Conservation (phyloP, 495 filamentous ascomycete species). For the Lasiosphaeria miniovina region DNA sequence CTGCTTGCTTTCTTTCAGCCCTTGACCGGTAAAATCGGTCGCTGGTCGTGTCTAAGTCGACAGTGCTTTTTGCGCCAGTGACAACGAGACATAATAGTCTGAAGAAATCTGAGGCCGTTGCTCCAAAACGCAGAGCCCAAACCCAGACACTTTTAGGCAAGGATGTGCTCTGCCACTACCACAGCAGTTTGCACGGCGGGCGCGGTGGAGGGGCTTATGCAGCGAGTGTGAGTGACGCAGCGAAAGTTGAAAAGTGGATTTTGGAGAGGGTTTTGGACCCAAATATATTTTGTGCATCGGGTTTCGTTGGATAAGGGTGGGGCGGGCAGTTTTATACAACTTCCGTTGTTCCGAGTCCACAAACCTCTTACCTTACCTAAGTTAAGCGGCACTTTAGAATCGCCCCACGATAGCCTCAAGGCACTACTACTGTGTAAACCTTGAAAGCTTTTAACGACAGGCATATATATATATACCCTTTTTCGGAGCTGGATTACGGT, state of each 20-base stretch:
- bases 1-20: conserved; percentile 9
- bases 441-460: no score
- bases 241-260: conserved; percentile 11
- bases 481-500: no score
- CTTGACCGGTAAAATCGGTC: conserved; percentile 6
- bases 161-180: conserved; percentile 1
- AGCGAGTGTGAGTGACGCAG: background rate
- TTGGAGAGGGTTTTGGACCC: conserved; percentile 12
- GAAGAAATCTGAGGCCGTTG: background rate
- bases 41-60: conserved; percentile 13
- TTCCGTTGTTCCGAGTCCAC: no score
- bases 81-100: conserved; percentile 21
- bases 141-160: background rate
- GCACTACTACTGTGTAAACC: no score
- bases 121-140: background rate
- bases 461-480: no score
- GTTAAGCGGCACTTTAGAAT: no score
- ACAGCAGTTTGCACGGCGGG: background rate
- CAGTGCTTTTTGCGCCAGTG: conserved; percentile 12
- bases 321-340: no score
- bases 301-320: background rate
- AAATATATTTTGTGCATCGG: conserved; percentile 23
- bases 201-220: background rate
- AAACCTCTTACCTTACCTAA: no score
- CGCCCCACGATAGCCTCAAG: no score